A percentile compares a stretch with the other conserved stretches of the same genome.
These are phyloP conservation scores for Umbilicus rupestris DNA, from an alignment of 164 flowering plant species.

Conservation along the genomic window DNA sequence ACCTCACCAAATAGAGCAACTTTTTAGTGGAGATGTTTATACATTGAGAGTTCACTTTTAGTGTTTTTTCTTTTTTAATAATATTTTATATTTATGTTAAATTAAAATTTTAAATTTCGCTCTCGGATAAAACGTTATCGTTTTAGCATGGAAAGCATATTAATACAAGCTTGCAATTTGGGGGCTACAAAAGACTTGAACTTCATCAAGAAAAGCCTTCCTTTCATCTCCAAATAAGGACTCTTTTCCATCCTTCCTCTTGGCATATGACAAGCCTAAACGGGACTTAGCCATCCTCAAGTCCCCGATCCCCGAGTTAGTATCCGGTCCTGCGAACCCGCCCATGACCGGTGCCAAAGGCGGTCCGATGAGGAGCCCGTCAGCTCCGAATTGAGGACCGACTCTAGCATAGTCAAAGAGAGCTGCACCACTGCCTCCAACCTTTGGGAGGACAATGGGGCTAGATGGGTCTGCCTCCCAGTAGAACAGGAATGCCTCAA, in stretches of 20 bases:
- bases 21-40: no score
- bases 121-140: no score
- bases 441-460: slow-evolving; percentile 60
- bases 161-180: slow-evolving; percentile 1
- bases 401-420: slow-evolving; percentile 91
- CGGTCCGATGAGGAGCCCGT: slow-evolving; percentile 89
- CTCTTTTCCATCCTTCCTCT: slow-evolving; percentile 77
- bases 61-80: no score
- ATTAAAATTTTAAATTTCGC: no score
- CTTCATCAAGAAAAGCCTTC: slow-evolving; percentile 51
- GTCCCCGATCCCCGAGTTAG: slow-evolving; percentile 76
- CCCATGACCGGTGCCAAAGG: slow-evolving; percentile 92
- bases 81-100: no score
- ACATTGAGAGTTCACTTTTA: no score
- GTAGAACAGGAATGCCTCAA: slow-evolving; percentile 82
- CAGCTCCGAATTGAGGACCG: slow-evolving; percentile 91
- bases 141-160: no score
- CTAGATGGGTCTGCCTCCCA: slow-evolving; percentile 39
- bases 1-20: no score
- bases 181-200: slow-evolving; percentile 39
- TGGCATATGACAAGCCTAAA: slow-evolving; percentile 80
- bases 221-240: slow-evolving; percentile 82
- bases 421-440: slow-evolving; percentile 95
- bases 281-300: slow-evolving; percentile 81
- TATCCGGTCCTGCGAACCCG: slow-evolving; percentile 83